These are phyloP conservation scores for Neofusicoccum sp. DNA, from an alignment of 2,329 filamentous ascomycete genomes.

Conservation along the genomic window DNA sequence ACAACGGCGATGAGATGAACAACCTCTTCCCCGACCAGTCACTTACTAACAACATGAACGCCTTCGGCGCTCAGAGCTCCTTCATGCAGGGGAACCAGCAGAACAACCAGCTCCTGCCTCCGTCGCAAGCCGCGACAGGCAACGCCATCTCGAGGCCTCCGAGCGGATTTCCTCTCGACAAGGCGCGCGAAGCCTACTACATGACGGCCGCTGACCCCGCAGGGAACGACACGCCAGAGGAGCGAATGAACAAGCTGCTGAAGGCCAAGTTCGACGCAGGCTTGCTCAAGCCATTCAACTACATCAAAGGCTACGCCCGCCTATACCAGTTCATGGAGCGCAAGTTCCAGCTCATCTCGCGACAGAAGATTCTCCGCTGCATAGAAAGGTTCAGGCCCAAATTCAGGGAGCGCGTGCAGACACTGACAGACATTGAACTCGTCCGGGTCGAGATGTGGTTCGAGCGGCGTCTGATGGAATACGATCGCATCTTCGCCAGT, in stretches of 20 bases:
- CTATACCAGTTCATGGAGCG: conserved; percentile 90
- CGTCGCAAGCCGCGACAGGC: conserved; percentile 48
- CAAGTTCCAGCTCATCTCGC: conserved; percentile 78
- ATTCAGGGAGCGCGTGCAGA: conserved; percentile 93
- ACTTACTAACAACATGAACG: conserved; percentile 48
- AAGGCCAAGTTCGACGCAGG: conserved; percentile 96
- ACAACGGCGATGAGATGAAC: conserved; percentile 40
- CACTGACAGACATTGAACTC: conserved; percentile 88
- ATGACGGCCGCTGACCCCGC: conserved; percentile 95
- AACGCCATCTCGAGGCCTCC: conserved; percentile 64
- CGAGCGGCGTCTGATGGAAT: conserved; percentile 93
- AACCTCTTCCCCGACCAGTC: conserved; percentile 63
- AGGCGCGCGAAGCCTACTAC: conserved; percentile 84
- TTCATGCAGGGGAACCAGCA: conserved; percentile 46
- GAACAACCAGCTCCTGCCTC: conserved; percentile 45
- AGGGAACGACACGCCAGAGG: conserved; percentile 82
- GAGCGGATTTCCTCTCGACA: conserved; percentile 67
- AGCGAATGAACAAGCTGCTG: conserved; percentile 91
- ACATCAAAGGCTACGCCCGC: conserved; percentile 92
- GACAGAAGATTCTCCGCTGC: conserved; percentile 88
- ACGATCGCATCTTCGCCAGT: conserved; percentile 96
- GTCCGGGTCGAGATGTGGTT: conserved; percentile 99
- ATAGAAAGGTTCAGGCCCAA: conserved; percentile 92
- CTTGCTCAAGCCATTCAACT: conserved; percentile 94
- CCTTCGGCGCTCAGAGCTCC: conserved; percentile 36